Conservation (phyloP, 2,329 filamentous ascomycete species). For the Paracoccidioides brasiliensis region DNA sequence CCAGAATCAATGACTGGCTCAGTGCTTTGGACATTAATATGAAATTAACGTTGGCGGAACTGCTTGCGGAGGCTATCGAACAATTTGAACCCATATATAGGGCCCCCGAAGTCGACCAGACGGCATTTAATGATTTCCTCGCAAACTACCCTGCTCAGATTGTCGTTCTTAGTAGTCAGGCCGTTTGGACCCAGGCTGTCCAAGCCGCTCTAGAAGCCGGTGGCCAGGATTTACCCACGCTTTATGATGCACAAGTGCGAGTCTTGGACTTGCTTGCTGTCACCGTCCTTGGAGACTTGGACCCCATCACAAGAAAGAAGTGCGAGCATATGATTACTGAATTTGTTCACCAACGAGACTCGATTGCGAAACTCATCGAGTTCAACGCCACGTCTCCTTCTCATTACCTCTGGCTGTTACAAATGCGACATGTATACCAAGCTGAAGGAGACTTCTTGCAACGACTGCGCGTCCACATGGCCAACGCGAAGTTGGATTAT, state of each 20-base stretch:
- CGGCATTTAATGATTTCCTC: constrained; percentile 67
- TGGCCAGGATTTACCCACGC: constrained; percentile 51
- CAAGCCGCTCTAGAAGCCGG: constrained; percentile 62
- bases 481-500: constrained; percentile 88
- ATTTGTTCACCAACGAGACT: constrained; percentile 93
- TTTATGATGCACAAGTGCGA: constrained; percentile 73
- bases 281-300: constrained; percentile 80
- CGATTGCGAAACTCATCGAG: constrained; percentile 73
- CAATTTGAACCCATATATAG: constrained; percentile 70
- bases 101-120: constrained; percentile 54
- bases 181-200: constrained; percentile 81
- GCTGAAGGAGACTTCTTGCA: constrained; percentile 68
- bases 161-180: constrained; percentile 86
- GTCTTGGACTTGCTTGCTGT: constrained; percentile 75
- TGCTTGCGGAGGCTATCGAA: constrained; percentile 73
- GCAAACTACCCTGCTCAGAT: constrained; percentile 80
- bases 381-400: constrained; percentile 59
- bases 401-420: constrained; percentile 85
- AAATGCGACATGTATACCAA: constrained; percentile 91
- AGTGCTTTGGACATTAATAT: constrained; percentile 81
- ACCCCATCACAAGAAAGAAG: constrained; percentile 79
- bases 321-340: constrained; percentile 98
- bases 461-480: constrained; percentile 86
- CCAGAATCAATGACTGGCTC: constrained; percentile 98
- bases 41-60: constrained; percentile 84